Evolutionary conservation across 768 basidiomycete species (phyloP).

Genomic region (button mushroom (Agaricus bisporus)): DNA sequence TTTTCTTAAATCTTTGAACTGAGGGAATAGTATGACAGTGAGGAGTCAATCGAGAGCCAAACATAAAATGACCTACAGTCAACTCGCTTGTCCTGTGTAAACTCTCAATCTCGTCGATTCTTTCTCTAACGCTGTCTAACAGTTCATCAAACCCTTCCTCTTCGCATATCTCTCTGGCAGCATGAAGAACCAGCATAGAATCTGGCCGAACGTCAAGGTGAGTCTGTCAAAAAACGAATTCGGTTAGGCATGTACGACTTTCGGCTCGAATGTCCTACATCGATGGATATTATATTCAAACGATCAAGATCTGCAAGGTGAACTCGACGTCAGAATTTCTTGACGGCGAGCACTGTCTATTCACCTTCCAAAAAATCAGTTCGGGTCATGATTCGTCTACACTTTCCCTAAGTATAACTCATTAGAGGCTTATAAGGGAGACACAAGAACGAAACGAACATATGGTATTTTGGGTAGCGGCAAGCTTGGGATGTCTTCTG

Average conservation of each 20-base stretch:
- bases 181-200: conserved; percentile 66
- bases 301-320: conserved; percentile 48
- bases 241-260: background rate
- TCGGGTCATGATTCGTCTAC: conserved; percentile 75
- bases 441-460: conserved; percentile 24
- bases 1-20: background rate
- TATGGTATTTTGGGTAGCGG: conserved; percentile 59
- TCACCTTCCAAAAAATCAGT: conserved; percentile 74
- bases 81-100: conserved; percentile 71
- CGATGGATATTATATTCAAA: conserved; percentile 71
- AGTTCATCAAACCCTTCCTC: conserved; percentile 73
- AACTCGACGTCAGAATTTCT: background rate
- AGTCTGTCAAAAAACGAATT: conserved; percentile 37
- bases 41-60: background rate
- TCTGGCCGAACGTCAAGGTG: conserved; percentile 75
- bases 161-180: conserved; percentile 63
- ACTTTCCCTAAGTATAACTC: conserved; percentile 40
- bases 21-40: background rate
- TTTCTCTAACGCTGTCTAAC: conserved; percentile 62
- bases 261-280: conserved; percentile 36
- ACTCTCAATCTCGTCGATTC: conserved; percentile 83
- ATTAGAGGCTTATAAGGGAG: background rate
- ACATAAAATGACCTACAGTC: conserved; percentile 38
- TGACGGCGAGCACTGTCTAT: conserved; percentile 11
- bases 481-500: conserved; percentile 26